These are phyloP conservation scores for Aspergillus nomiae DNA, from an alignment of 2,329 filamentous ascomycete species.

Conservation along the genomic window DNA sequence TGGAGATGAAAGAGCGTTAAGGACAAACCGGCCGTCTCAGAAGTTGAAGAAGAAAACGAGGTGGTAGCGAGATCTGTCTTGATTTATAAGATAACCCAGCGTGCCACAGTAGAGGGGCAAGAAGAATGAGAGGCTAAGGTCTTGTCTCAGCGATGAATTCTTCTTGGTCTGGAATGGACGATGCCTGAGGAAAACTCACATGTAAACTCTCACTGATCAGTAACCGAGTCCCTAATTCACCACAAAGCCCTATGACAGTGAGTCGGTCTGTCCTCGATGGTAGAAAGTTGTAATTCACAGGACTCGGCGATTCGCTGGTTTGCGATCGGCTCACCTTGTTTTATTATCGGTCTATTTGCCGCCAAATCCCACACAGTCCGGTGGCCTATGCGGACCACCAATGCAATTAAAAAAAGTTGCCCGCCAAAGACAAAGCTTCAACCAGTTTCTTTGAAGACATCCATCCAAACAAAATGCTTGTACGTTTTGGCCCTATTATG, in stretches of 20 bases:
- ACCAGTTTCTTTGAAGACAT: constrained; percentile 11
- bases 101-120: constrained; percentile 37
- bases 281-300: constrained; percentile 18
- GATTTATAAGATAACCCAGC: constrained; percentile 19
- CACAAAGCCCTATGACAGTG: constrained; percentile 23
- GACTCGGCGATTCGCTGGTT: constrained; percentile 14
- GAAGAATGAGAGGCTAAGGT: constrained; percentile 24
- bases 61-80: constrained; percentile 14
- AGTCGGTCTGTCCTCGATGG: constrained; percentile 19
- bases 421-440: constrained; percentile 21
- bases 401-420: constrained; percentile 41
- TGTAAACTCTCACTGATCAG: constrained; percentile 7
- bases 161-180: background rate
- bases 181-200: constrained; percentile 17
- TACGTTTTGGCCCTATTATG: constrained; percentile 19
- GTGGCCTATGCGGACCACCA: constrained; percentile 24
- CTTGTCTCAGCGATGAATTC: constrained; percentile 15
- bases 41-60: constrained; percentile 2
- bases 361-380: constrained; percentile 36
- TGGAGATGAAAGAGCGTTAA: constrained; percentile 28
- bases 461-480: constrained; percentile 32
- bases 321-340: constrained; percentile 24
- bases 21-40: constrained; percentile 28
- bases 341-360: constrained; percentile 27
- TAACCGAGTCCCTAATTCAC: constrained; percentile 26